phyloP scores from a whole-genome alignment of 1,284 basidiomycete species.

The Boletellus deceptivus region DNA sequence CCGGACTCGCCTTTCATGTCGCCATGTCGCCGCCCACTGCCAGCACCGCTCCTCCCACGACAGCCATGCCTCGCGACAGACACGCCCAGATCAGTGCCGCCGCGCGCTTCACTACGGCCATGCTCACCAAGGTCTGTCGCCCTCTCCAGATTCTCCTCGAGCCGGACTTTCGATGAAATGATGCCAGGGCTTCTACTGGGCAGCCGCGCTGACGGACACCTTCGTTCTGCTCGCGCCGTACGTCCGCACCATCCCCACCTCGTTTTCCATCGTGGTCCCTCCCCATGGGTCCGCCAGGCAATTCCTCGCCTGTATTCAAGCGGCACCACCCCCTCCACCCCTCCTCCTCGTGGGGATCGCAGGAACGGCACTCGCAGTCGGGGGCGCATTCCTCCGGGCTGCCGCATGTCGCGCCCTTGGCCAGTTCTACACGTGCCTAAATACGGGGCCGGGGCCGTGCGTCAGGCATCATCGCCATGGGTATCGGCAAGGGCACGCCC shows the following conservation, averaged over 20 bases:
- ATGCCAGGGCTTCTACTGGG: constrained; percentile 25
- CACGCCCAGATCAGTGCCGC: background rate
- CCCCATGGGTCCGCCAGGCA: background rate
- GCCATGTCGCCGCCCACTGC: constrained; percentile 14
- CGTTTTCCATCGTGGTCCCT: too few relatives aligned
- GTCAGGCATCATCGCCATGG: too few relatives aligned
- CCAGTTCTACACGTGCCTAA: constrained; percentile 24
- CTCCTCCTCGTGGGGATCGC: constrained; percentile 3
- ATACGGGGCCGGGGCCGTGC: too few relatives aligned
- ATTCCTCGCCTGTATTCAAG: background rate
- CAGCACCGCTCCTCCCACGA: too few relatives aligned
- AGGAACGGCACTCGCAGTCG: constrained; percentile 17
- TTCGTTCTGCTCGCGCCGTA: constrained; percentile 10
- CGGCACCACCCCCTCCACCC: background rate
- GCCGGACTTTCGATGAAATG: background rate
- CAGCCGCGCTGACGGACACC: constrained; percentile 15
- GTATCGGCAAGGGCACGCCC: constrained; percentile 7
- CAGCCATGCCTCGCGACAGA: background rate
- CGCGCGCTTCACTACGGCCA: constrained; percentile 5
- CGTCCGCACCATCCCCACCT: background rate
- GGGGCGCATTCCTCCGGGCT: constrained; percentile 19
- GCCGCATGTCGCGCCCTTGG: constrained; percentile 24
- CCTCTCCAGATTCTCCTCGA: background rate
- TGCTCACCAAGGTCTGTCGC: constrained; percentile 19
- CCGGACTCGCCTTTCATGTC: constrained; percentile 25